Evolutionary conservation across 306 rosid species (phyloP).

Genomic region (Delonix regia): DNA sequence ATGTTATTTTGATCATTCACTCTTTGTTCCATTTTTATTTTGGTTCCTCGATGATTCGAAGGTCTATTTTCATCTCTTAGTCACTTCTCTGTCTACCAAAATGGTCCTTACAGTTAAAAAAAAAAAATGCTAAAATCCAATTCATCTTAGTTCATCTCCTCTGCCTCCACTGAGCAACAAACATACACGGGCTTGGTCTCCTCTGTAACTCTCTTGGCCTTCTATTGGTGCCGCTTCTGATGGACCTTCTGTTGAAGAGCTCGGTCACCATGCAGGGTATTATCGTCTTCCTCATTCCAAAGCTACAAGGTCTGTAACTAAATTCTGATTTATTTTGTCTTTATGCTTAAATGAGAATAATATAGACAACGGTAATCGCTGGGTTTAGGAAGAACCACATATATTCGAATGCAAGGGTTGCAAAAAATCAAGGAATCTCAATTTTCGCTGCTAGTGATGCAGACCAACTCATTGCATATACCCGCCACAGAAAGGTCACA

Average conservation of each 20-base stretch:
- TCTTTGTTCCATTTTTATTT: no score
- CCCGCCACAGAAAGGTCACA: background rate
- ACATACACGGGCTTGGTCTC: no score
- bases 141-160: no score
- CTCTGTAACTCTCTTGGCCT: no score
- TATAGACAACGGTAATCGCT: background rate
- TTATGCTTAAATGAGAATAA: background rate
- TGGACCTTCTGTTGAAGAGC: constrained; percentile 59
- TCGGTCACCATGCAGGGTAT: constrained; percentile 95
- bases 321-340: background rate
- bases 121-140: no score
- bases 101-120: no score
- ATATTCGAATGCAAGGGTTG: constrained; percentile 36
- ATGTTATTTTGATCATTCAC: no score
- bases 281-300: constrained; percentile 68
- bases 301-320: constrained; percentile 66
- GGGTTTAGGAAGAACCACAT: constrained; percentile 31
- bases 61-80: no score
- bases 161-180: no score
- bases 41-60: no score
- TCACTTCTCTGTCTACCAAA: no score
- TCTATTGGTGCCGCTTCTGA: constrained; percentile 28
- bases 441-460: background rate
- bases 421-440: constrained; percentile 1
- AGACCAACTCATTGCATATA: constrained; percentile 32